These are phyloP conservation scores for Poa pratensis DNA, from an alignment of 176 grass and related monocot genomes.

Conservation along the genomic window DNA sequence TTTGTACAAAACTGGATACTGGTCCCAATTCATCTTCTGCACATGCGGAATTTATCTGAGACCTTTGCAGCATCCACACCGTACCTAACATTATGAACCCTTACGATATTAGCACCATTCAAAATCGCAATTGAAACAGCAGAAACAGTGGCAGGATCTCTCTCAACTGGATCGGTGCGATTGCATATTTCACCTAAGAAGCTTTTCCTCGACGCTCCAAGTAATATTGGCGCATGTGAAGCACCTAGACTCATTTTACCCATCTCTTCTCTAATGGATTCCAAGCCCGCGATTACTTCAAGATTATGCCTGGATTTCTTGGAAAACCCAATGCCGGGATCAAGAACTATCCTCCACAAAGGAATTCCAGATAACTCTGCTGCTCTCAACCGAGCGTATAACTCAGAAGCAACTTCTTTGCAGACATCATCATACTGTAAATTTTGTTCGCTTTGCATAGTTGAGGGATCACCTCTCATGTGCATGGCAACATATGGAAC, in stretches of 20 bases:
- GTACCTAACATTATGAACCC: slow-evolving; percentile 76
- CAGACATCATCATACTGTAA: slow-evolving; percentile 71
- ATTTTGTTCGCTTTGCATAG: slow-evolving; percentile 85
- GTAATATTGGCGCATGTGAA: slow-evolving; percentile 74
- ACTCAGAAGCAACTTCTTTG: slow-evolving; percentile 75
- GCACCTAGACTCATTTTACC: slow-evolving; percentile 66
- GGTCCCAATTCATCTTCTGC: slow-evolving; percentile 27
- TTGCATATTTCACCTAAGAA: slow-evolving; percentile 82
- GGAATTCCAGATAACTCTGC: slow-evolving; percentile 78
- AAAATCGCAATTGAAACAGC: slow-evolving; percentile 52
- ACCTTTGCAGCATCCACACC: slow-evolving; percentile 66
- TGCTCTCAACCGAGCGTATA: slow-evolving; percentile 54
- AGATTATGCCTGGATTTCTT: slow-evolving; percentile 65
- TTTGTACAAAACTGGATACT: slow-evolving; percentile 28
- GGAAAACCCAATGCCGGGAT: slow-evolving; percentile 92
- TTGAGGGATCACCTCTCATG: slow-evolving; percentile 81
- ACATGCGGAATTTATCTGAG: slow-evolving; percentile 49
- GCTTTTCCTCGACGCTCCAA: slow-evolving; percentile 78
- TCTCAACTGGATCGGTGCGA: slow-evolving; percentile 52
- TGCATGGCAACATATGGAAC: slow-evolving; percentile 92
- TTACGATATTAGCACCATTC: slow-evolving; percentile 84
- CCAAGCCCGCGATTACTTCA: slow-evolving; percentile 60
- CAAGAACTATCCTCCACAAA: slow-evolving; percentile 83
- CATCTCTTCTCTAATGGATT: slow-evolving; percentile 63
- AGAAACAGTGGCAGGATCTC: slow-evolving; percentile 64